Percentiles rank a stretch among this genome's conserved stretches.
These are phyloP conservation scores for Cyclotella cryptica DNA, from an alignment of 108 stramenopile genomes.

Conservation along the genomic window DNA sequence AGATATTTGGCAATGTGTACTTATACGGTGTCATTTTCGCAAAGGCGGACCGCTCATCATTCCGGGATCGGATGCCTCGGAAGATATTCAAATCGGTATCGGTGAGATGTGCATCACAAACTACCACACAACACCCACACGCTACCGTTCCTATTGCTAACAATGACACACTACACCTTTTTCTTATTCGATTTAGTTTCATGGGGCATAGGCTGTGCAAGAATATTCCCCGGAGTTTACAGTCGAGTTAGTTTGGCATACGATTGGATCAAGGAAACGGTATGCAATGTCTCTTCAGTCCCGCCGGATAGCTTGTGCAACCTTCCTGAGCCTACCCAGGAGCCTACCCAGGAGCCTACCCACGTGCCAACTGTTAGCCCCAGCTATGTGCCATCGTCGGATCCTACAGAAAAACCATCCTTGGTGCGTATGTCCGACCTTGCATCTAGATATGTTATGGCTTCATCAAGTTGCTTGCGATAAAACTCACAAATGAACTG, in stretches of 20 bases:
- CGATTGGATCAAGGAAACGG: constrained; percentile 40
- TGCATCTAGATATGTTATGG: too few relatives aligned
- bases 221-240: constrained; percentile 61
- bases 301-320: constrained; percentile 39
- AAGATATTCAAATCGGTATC: constrained; percentile 51
- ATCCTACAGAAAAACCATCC: background rate
- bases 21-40: background rate
- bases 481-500: too few relatives aligned
- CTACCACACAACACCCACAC: too few relatives aligned
- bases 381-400: background rate
- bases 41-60: constrained; percentile 50
- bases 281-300: constrained; percentile 37
- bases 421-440: background rate
- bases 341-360: background rate
- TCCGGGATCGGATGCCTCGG: constrained; percentile 12
- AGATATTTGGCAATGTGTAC: background rate
- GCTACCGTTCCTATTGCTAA: too few relatives aligned
- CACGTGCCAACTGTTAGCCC: background rate
- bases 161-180: too few relatives aligned
- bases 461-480: too few relatives aligned
- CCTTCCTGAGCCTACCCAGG: background rate
- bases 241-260: constrained; percentile 42
- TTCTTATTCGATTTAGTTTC: background rate
- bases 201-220: constrained; percentile 53
- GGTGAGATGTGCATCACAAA: constrained; percentile 1